Evolutionary conservation across 768 basidiomycete species (phyloP).

Genomic region (Russula compacta): DNA sequence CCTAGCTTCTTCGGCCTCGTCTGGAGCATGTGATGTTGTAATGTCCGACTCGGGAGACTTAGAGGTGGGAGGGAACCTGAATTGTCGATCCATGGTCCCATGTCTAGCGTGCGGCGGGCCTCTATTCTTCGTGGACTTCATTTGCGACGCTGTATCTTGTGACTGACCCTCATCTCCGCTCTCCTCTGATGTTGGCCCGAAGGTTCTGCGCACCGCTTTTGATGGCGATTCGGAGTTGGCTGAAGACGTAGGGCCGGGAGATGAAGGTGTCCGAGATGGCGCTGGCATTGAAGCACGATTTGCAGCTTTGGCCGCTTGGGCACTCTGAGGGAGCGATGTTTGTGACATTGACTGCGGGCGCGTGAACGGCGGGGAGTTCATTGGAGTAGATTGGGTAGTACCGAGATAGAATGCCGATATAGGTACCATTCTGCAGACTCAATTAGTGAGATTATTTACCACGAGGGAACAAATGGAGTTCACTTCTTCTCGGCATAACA

Average conservation of each 20-base stretch:
- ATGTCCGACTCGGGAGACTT: neutral
- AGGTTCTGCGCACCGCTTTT: slow-evolving; percentile 21
- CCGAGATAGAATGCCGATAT: slow-evolving; percentile 80
- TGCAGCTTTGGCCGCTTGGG: slow-evolving; percentile 28
- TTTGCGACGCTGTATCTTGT: slow-evolving; percentile 20
- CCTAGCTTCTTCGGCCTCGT: slow-evolving; percentile 7
- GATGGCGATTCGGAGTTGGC: slow-evolving; percentile 26
- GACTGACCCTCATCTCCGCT: slow-evolving; percentile 30
- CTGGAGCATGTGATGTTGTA: neutral
- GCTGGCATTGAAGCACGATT: slow-evolving; percentile 65
- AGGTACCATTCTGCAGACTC: slow-evolving; percentile 65
- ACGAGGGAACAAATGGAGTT: slow-evolving; percentile 20
- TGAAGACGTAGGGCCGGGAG: slow-evolving; percentile 32
- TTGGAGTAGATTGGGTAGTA: slow-evolving; percentile 41
- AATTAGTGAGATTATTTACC: neutral
- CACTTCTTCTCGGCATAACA: slow-evolving; percentile 81
- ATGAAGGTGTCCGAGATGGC: slow-evolving; percentile 37
- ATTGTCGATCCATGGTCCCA: slow-evolving; percentile 72
- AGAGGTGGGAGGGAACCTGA: slow-evolving; percentile 49
- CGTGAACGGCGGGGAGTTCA: slow-evolving; percentile 31
- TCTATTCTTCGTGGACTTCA: slow-evolving; percentile 17
- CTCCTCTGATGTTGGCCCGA: slow-evolving; percentile 50
- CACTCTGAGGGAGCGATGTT: slow-evolving; percentile 36
- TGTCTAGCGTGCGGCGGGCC: slow-evolving; percentile 29
- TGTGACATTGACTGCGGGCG: slow-evolving; percentile 76